Evolutionary conservation across 2,329 filamentous ascomycete genomes (phyloP).

Genomic region (Tolypocladium tundrense): DNA sequence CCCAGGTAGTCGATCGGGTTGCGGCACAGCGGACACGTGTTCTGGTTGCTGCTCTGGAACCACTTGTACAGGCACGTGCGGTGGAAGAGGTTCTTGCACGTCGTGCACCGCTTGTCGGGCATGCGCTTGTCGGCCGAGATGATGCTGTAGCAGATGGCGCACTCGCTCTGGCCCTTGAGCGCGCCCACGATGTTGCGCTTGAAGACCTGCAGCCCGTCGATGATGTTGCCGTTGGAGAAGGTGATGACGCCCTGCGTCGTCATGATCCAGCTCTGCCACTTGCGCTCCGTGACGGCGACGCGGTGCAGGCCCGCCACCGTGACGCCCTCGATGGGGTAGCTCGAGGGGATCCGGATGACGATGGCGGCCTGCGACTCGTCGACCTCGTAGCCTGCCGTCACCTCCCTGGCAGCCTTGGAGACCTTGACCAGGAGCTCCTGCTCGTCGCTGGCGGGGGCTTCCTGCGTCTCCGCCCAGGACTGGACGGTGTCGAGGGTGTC

Average conservation of each 20-base stretch:
- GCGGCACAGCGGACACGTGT: slow-evolving; percentile 84
- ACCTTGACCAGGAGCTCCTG: slow-evolving; percentile 58
- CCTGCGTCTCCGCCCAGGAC: slow-evolving; percentile 51
- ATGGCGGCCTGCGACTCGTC: slow-evolving; percentile 82
- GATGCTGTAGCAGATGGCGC: slow-evolving; percentile 94
- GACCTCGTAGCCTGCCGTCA: slow-evolving; percentile 75
- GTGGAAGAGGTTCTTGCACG: slow-evolving; percentile 93
- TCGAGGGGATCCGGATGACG: slow-evolving; percentile 66
- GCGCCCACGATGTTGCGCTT: slow-evolving; percentile 78
- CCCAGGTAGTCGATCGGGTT: slow-evolving; percentile 65
- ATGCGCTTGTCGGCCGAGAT: slow-evolving; percentile 81
- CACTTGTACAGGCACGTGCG: slow-evolving; percentile 85
- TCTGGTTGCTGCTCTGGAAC: slow-evolving; percentile 90
- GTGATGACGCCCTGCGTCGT: slow-evolving; percentile 88
- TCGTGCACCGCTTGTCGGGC: slow-evolving; percentile 83
- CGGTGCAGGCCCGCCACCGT: slow-evolving; percentile 68
- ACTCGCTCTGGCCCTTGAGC: slow-evolving; percentile 87
- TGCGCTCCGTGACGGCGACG: slow-evolving; percentile 79
- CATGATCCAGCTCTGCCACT: slow-evolving; percentile 86
- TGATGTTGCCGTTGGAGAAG: slow-evolving; percentile 80
- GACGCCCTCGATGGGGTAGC: slow-evolving; percentile 75
- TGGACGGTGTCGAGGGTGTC: slow-evolving; percentile 57
- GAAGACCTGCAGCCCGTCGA: slow-evolving; percentile 79
- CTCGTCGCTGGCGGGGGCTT: slow-evolving; percentile 37
- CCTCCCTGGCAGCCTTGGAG: slow-evolving; percentile 59